Base-by-base conservation (phyloP, 805 yeast genomes). In the Cyberlindnera xishuangbannaensis region DNA sequence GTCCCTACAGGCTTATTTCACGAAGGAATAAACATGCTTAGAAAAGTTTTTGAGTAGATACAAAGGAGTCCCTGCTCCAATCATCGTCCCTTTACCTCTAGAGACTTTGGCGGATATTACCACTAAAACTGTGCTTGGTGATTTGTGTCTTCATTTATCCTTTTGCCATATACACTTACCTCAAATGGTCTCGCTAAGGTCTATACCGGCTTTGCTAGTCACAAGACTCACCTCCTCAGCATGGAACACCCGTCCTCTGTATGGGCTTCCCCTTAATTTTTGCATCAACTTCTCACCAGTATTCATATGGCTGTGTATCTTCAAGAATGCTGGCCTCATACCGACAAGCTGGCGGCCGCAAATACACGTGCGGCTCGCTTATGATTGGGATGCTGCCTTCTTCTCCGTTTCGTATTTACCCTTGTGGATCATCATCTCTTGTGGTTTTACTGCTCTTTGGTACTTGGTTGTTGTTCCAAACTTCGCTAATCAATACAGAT, bases 291-390 rank as follows among this genome's bases (percentile, higher is more conserved):
- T 78, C 51, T 51, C 64, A 2, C 76, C 76, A 0, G 68, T 77
- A 3, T 58, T 71, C 24, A 44, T 66, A 15, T 77, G 83, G 83
- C 55, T 78, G 26, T 36, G 55, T 25, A 66, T 74, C 15, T 78
- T 77, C 58, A 71, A 75, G 50, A 66, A 76, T 46, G 83, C 83
- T 2, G 76, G 75, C 2, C 25, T 61, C 3, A 73, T 74, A 25
- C 83, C 86, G 7, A 64, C 59, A 18, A 56, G 56, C 5, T 61
- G 67, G 43, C 60, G 84, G 39, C 85, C 84, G 0, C 36, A 47
- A 9, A 73, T 76, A 40, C 67, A 68, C 47, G 73, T 72, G 28
- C 61, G 67, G 34, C 46, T 72, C 15, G 63, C 70, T 10, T 64
- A 62, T 38, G 56, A 62, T 31, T 43, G 58, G 43, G 85, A 64